phyloP scores from a whole-genome alignment of 192 early-diverging fungal species.

The Entrophospora sp. region DNA sequence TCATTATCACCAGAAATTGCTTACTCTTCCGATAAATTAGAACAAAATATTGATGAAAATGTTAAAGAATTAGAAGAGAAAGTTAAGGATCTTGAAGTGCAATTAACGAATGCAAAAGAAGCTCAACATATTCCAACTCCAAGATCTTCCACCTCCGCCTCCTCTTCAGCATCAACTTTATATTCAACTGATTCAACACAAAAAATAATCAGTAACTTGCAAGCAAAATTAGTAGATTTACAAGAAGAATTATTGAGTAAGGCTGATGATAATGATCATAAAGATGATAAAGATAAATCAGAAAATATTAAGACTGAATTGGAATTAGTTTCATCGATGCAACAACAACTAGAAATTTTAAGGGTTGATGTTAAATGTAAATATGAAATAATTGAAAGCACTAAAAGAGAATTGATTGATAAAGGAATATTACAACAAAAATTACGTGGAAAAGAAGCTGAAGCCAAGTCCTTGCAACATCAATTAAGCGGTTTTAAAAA shows the following conservation, averaged over 20 bases:
- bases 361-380: conserved; percentile 1
- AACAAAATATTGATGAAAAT: neutral
- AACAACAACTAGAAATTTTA: conserved; percentile 7
- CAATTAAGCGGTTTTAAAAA: neutral
- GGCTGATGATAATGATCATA: too few species aligned
- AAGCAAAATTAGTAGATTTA: conserved; percentile 10
- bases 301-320: neutral
- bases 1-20: too few species aligned
- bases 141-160: conserved; percentile 6
- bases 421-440: conserved; percentile 2
- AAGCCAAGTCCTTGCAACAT: neutral
- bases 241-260: conserved; percentile 19
- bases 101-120: conserved; percentile 8
- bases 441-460: conserved; percentile 10
- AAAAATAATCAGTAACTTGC: neutral
- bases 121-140: conserved; percentile 4
- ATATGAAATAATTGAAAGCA: conserved; percentile 14
- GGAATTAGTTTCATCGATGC: neutral
- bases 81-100: conserved; percentile 1
- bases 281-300: neutral
- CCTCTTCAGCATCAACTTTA: too few species aligned
- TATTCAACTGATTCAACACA: neutral
- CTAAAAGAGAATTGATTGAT: conserved; percentile 8
- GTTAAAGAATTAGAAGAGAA: neutral
- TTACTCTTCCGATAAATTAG: neutral